phyloP scores from a whole-genome alignment of 176 grass and related monocot species.

The Dendrocalamus sinicus region DNA sequence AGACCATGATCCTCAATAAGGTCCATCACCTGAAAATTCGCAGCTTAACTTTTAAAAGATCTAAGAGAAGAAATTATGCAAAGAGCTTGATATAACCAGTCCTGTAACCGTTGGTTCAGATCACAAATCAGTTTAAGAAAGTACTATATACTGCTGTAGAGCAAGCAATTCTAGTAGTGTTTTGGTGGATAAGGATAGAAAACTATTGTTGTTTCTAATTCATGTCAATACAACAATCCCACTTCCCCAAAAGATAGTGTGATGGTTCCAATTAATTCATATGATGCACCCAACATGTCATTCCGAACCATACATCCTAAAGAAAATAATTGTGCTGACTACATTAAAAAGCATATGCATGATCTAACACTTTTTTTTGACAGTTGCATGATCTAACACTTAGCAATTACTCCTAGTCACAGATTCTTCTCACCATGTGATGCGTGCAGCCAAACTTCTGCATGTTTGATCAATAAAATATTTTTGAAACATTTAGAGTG shows the following conservation, averaged over 20 bases:
- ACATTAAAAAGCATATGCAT: slow-evolving; percentile 13
- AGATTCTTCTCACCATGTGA: slow-evolving; percentile 5
- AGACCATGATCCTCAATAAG: slow-evolving; percentile 68
- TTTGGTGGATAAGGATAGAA: neutral
- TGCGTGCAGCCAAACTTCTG: neutral
- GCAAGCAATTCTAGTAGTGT: neutral
- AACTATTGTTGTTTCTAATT: neutral
- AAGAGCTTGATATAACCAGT: neutral
- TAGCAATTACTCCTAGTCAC: neutral
- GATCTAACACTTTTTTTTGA: neutral
- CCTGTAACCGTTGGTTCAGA: neutral
- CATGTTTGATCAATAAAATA: neutral
- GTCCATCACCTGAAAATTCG: slow-evolving; percentile 67
- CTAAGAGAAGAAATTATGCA: neutral
- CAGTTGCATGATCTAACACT: neutral
- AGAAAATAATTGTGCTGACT: neutral
- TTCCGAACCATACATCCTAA: neutral
- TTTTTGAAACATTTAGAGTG: neutral
- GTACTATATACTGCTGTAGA: neutral
- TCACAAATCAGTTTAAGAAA: slow-evolving; percentile 3
- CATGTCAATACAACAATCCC: slow-evolving; percentile 9
- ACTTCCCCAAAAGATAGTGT: neutral
- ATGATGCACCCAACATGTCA: neutral
- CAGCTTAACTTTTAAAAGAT: slow-evolving; percentile 17
- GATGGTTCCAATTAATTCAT: neutral